These are phyloP conservation scores for Asterochloris erici DNA, from an alignment of 139 green algal genomes.

Conservation along the genomic window DNA sequence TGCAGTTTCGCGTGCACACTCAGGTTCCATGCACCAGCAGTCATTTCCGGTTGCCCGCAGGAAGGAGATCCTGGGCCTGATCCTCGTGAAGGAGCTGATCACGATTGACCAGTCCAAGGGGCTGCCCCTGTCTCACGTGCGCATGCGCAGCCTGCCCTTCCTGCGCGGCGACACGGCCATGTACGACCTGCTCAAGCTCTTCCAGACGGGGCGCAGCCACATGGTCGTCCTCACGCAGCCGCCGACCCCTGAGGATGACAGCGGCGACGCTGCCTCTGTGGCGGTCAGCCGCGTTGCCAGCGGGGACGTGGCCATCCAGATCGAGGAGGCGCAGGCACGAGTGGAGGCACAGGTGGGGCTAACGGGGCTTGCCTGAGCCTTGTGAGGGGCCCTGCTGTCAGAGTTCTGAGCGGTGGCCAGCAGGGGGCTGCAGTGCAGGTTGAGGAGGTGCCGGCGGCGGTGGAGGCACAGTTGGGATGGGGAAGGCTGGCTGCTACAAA, in stretches of 20 bases:
- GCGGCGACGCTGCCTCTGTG: not conserved
- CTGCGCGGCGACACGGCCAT: conserved; percentile 53
- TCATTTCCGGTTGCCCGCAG: not conserved
- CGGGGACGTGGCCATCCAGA: conserved; percentile 1
- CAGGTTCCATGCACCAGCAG: not conserved
- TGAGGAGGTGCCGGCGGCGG: too few species aligned
- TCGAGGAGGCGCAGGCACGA: conserved; percentile 6
- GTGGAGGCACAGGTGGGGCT: not conserved
- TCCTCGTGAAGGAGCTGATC: conserved; percentile 88
- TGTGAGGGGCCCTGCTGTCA: not conserved
- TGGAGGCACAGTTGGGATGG: too few species aligned
- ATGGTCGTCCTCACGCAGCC: conserved; percentile 82
- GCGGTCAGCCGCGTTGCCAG: not conserved
- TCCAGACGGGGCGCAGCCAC: conserved; percentile 84
- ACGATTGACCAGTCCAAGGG: conserved; percentile 33
- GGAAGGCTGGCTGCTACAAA: too few species aligned
- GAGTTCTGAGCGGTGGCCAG: not conserved
- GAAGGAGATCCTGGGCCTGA: conserved; percentile 60
- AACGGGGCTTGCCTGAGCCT: not conserved
- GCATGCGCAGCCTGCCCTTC: conserved; percentile 40
- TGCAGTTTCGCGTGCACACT: not conserved
- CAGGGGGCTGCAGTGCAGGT: not conserved
- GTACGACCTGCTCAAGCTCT: conserved; percentile 91
- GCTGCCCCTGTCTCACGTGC: conserved; percentile 13
- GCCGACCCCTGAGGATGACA: not conserved